Base-by-base conservation (phyloP, 495 filamentous ascomycete species). In the Talaromyces thailandensis region DNA sequence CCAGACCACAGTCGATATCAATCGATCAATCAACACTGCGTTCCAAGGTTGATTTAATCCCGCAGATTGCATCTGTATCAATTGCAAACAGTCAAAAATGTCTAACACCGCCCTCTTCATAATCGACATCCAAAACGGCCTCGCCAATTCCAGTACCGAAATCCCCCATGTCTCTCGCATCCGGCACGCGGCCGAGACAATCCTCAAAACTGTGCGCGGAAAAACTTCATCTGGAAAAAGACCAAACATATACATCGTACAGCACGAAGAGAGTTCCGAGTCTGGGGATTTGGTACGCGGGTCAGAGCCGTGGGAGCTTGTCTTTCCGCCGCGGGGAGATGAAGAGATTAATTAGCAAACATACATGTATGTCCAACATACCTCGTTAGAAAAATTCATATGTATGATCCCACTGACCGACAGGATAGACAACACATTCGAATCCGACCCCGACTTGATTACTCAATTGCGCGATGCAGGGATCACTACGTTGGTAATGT, bases 61-160 rank as follows among this genome's bases (percentile, higher is more conserved):
- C n/a, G n/a, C n/a, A n/a, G 31, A 35, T 35, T 12, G 9, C 1
- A 35, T 1, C 31, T 35, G 6, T 2, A 12, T 35, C 31, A 35
- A 31, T 9, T 21, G 40, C 3, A 21, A 6, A 23, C 9, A 48
- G 2, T 18, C 43, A 21, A 21, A n/a, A 48, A 45, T 60, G 58
- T 18, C 32, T 48, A 48, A 28, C 21, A 62, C 8, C 68, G 68
- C 5, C 65, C 75, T 65, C 45, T 74, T 74, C 56, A 67, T 72
- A 16, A 71, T 74, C 62, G 71, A 74, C 64, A 72, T 74, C 64
- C 71, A 74, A 50, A 64, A 70, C 24, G 68, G 68, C 14, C 64
- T 72, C 1, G 67, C 69, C 7, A 63, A 68, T 60, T 63, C 67
- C 3, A 11, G 11, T 1, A 72, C 67, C 11, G 37, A 53, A n/a